These are phyloP conservation scores for Monosporascus sp. DNA, from an alignment of 2,329 filamentous ascomycete genomes.

Conservation along the genomic window DNA sequence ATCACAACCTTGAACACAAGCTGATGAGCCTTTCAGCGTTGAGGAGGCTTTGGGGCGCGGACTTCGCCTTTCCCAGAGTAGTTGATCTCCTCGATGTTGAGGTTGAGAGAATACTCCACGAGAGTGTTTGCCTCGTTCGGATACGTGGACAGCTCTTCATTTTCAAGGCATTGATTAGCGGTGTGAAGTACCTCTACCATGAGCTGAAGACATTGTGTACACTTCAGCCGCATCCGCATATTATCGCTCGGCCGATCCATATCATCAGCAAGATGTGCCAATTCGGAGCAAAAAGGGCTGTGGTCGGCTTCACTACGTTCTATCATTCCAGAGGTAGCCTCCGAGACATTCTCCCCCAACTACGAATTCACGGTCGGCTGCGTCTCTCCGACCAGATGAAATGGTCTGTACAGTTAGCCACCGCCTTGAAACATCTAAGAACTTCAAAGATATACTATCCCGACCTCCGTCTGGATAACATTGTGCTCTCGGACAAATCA, in stretches of 20 bases:
- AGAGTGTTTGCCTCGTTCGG: slow-evolving; percentile 52
- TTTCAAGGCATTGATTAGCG: slow-evolving; percentile 53
- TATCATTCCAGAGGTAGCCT: slow-evolving; percentile 50
- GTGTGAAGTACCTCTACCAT: slow-evolving; percentile 56
- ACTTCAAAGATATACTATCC: slow-evolving; percentile 46
- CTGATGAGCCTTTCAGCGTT: slow-evolving; percentile 40
- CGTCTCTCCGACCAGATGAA: slow-evolving; percentile 39
- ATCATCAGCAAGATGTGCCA: slow-evolving; percentile 50
- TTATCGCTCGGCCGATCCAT: slow-evolving; percentile 46
- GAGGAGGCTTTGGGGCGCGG: slow-evolving; percentile 35
- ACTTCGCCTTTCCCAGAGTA: slow-evolving; percentile 35
- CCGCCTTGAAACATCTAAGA: slow-evolving; percentile 45
- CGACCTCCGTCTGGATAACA: slow-evolving; percentile 55
- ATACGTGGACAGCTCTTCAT: slow-evolving; percentile 39
- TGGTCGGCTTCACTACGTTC: slow-evolving; percentile 52
- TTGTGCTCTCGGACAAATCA: slow-evolving; percentile 42
- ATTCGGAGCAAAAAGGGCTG: slow-evolving; percentile 50
- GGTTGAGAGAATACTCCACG: slow-evolving; percentile 49
- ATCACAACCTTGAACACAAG: slow-evolving; percentile 48
- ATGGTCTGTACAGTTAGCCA: slow-evolving; percentile 49
- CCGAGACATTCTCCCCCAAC: slow-evolving; percentile 48
- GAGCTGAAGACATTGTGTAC: slow-evolving; percentile 51
- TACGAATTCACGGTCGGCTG: slow-evolving; percentile 41
- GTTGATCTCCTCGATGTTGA: slow-evolving; percentile 46
- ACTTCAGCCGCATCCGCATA: slow-evolving; percentile 45